Percentiles rank a stretch among this genome's conserved stretches.
These are phyloP conservation scores for Globisporangium solare DNA, from an alignment of 352 stramenopile genomes.

Conservation along the genomic window DNA sequence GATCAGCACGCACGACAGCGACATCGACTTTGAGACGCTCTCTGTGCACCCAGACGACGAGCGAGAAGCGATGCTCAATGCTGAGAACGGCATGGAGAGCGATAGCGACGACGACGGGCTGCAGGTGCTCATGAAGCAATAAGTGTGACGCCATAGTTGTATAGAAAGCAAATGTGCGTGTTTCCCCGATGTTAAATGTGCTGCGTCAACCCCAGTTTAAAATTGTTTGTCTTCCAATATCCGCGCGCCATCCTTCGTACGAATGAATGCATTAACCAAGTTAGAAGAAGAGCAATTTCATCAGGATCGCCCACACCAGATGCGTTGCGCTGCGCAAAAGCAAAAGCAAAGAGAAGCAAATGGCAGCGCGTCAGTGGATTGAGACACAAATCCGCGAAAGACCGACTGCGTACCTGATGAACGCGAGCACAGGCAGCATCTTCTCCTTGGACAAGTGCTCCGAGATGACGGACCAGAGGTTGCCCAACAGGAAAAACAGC, in stretches of 20 bases:
- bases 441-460: slow-evolving; percentile 85
- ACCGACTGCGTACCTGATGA: slow-evolving; percentile 57
- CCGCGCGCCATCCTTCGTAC: slow-evolving; percentile 26
- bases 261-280: slow-evolving; percentile 14
- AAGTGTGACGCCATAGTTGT: slow-evolving; percentile 1
- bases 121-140: slow-evolving; percentile 16
- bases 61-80: slow-evolving; percentile 47
- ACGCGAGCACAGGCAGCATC: slow-evolving; percentile 74
- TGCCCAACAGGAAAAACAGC: slow-evolving; percentile 77
- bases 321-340: slow-evolving; percentile 49
- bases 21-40: slow-evolving; percentile 61
- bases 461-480: slow-evolving; percentile 70
- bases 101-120: slow-evolving; percentile 24
- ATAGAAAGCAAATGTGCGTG: slow-evolving; percentile 1
- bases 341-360: slow-evolving; percentile 9
- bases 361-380: background rate
- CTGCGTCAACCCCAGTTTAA: background rate
- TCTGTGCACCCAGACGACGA: slow-evolving; percentile 31
- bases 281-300: slow-evolving; percentile 89
- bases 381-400: too few relatives aligned
- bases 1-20: slow-evolving; percentile 37
- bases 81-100: slow-evolving; percentile 33
- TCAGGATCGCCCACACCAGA: slow-evolving; percentile 76
- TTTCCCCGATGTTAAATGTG: background rate
- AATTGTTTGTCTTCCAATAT: slow-evolving; percentile 11